phyloP scores from a whole-genome alignment of 352 stramenopile species.

The Saprolegnia parasitica region DNA sequence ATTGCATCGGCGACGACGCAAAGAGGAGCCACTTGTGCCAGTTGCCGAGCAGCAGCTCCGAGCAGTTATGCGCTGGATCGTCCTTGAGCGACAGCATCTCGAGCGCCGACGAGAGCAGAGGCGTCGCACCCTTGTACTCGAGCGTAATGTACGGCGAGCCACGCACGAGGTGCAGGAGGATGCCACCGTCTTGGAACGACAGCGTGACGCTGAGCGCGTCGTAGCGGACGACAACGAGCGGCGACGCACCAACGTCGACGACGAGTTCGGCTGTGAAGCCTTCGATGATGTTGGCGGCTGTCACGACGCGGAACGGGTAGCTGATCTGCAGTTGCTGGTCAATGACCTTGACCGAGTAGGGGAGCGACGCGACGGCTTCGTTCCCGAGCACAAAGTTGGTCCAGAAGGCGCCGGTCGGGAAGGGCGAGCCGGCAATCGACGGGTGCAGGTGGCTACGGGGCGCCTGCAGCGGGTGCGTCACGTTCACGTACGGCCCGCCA shows the following conservation, averaged over 20 bases:
- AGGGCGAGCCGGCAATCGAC: conserved; percentile 30
- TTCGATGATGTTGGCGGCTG: conserved; percentile 50
- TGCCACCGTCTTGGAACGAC: conserved; percentile 48
- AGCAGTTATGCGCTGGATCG: neutral
- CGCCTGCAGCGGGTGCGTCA: conserved; percentile 17
- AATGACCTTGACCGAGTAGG: conserved; percentile 57
- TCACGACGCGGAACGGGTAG: conserved; percentile 77
- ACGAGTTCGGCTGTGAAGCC: conserved; percentile 70
- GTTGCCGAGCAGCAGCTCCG: conserved; percentile 16
- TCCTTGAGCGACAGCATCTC: conserved; percentile 13
- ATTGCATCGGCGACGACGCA: neutral
- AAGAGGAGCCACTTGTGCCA: conserved; percentile 27
- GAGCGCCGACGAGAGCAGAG: conserved; percentile 44
- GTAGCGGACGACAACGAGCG: conserved; percentile 60
- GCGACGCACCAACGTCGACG: conserved; percentile 29
- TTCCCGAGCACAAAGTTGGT: conserved; percentile 75
- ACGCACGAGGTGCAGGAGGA: conserved; percentile 58
- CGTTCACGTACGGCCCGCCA: conserved; percentile 1
- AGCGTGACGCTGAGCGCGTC: conserved; percentile 64
- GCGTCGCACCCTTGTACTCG: conserved; percentile 51
- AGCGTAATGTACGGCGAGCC: conserved; percentile 78
- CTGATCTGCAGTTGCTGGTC: conserved; percentile 58
- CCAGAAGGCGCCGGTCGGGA: conserved; percentile 78
- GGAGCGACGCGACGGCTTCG: conserved; percentile 54
- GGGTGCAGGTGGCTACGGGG: conserved; percentile 7